Conservation (phyloP, 2,329 filamentous ascomycete species). For the Rosellinia necatrix region DNA sequence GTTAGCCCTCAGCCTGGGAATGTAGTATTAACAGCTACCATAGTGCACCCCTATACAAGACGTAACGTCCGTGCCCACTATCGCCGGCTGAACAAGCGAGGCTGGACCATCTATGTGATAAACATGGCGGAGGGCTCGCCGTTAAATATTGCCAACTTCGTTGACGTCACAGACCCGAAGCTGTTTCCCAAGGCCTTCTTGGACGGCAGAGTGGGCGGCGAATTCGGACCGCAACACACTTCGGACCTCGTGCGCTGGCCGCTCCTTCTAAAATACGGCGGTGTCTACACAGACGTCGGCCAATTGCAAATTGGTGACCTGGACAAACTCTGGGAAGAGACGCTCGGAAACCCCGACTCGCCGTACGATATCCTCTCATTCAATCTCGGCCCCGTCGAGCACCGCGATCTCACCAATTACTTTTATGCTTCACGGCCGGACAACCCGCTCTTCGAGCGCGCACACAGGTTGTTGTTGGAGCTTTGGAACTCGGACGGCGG, state of each 20-base stretch:
- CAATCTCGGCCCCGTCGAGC: slow-evolving; percentile 44
- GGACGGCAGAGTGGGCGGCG: slow-evolving; percentile 53
- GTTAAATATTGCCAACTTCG: slow-evolving; percentile 53
- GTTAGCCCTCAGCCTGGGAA: not conserved
- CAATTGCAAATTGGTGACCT: slow-evolving; percentile 62
- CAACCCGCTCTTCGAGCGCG: slow-evolving; percentile 52
- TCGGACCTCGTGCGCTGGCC: slow-evolving; percentile 64
- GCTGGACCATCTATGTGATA: slow-evolving; percentile 59
- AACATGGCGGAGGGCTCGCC: slow-evolving; percentile 50
- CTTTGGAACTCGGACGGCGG: slow-evolving; percentile 54
- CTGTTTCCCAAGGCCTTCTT: slow-evolving; percentile 56
- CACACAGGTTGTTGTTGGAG: slow-evolving; percentile 55
- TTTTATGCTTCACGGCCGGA: slow-evolving; percentile 46
- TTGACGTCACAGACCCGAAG: slow-evolving; percentile 49
- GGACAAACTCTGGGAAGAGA: slow-evolving; percentile 56
- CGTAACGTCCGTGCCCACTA: slow-evolving; percentile 60
- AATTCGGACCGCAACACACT: slow-evolving; percentile 57
- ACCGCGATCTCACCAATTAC: slow-evolving; percentile 52
- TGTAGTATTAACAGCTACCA: slow-evolving; percentile 1
- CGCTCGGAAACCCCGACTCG: slow-evolving; percentile 51
- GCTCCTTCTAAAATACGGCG: slow-evolving; percentile 60
- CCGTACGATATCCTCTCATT: slow-evolving; percentile 55
- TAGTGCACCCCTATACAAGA: slow-evolving; percentile 54
- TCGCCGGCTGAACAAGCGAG: slow-evolving; percentile 53
- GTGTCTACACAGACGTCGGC: slow-evolving; percentile 62